These are phyloP conservation scores for Camellia oleifera DNA, from an alignment of 179 eudicot species.

Conservation along the genomic window DNA sequence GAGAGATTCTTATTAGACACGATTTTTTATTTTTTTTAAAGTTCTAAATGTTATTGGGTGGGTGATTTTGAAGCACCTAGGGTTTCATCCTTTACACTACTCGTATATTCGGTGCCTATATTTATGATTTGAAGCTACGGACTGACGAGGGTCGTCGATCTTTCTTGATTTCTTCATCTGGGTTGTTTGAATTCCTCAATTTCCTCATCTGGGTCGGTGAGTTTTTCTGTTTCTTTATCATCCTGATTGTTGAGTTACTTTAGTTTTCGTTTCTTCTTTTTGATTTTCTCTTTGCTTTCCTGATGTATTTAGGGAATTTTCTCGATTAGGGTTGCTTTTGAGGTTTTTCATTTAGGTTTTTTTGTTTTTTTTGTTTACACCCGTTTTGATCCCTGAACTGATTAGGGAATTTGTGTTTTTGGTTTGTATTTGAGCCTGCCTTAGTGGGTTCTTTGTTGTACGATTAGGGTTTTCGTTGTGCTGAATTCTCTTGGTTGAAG, in stretches of 20 bases:
- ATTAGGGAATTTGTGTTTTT: neutral
- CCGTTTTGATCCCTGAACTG: slow-evolving; percentile 9
- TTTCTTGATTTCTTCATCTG: slow-evolving; percentile 32
- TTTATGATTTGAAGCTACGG: slow-evolving; percentile 18
- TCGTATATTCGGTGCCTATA: slow-evolving; percentile 12
- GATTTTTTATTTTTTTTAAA: slow-evolving; percentile 21
- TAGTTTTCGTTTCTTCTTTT: slow-evolving; percentile 8
- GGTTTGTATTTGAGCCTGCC: neutral
- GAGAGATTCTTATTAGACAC: slow-evolving; percentile 23
- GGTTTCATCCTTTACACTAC: slow-evolving; percentile 27
- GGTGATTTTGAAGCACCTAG: slow-evolving; percentile 31
- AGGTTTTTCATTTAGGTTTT: neutral
- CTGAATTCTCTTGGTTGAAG: neutral
- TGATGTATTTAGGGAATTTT: slow-evolving; percentile 7
- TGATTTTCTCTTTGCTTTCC: neutral
- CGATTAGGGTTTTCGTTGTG: slow-evolving; percentile 16
- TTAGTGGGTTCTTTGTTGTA: neutral
- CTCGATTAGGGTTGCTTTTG: slow-evolving; percentile 6
- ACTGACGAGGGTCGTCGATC: slow-evolving; percentile 22
- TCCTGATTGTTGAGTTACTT: slow-evolving; percentile 6
- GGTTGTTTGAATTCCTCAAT: slow-evolving; percentile 21
- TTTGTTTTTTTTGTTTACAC: too few species aligned
- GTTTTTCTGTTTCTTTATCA: slow-evolving; percentile 16
- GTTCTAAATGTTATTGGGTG: slow-evolving; percentile 21
- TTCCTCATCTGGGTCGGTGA: slow-evolving; percentile 35